phyloP scores from a whole-genome alignment of 805 yeast genomes.

The Myxozyma udenii region DNA sequence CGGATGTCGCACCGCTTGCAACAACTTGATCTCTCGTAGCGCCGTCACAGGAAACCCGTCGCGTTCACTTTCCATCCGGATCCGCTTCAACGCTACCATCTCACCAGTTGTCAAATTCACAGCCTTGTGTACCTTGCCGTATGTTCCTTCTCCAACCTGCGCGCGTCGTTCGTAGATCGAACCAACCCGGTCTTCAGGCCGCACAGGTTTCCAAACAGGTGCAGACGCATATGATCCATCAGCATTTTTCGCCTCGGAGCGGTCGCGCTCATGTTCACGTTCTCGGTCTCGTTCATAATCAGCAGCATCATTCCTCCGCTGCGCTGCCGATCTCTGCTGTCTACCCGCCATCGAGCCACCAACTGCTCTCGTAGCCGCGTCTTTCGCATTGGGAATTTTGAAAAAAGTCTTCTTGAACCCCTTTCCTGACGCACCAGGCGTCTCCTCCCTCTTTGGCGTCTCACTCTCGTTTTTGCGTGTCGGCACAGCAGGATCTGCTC shows the following conservation, averaged over 20 bases:
- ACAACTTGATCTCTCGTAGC: slow-evolving; percentile 78
- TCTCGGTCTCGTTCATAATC: neutral
- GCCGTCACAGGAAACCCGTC: slow-evolving; percentile 98
- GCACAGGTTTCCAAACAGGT: neutral
- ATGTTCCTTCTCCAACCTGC: slow-evolving; percentile 99
- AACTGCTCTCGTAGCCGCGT: neutral
- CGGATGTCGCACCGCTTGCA: slow-evolving; percentile 77
- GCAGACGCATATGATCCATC: neutral
- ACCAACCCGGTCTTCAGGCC: slow-evolving; percentile 13
- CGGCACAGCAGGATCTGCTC: neutral
- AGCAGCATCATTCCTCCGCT: neutral
- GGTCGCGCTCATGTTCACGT: neutral
- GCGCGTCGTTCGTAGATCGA: slow-evolving; percentile 60
- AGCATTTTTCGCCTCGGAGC: neutral
- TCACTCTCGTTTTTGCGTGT: neutral
- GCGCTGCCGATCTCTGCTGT: neutral
- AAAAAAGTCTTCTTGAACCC: slow-evolving; percentile 23
- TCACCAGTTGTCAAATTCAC: slow-evolving; percentile 63
- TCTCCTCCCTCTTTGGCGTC: neutral
- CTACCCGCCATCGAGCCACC: neutral
- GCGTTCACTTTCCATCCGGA: slow-evolving; percentile 79
- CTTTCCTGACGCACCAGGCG: neutral
- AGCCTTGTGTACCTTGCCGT: slow-evolving; percentile 94
- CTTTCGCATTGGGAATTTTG: slow-evolving; percentile 21
- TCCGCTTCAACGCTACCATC: slow-evolving; percentile 79